These are phyloP conservation scores for Mycena metata DNA, from an alignment of 768 basidiomycete genomes.

Conservation along the genomic window DNA sequence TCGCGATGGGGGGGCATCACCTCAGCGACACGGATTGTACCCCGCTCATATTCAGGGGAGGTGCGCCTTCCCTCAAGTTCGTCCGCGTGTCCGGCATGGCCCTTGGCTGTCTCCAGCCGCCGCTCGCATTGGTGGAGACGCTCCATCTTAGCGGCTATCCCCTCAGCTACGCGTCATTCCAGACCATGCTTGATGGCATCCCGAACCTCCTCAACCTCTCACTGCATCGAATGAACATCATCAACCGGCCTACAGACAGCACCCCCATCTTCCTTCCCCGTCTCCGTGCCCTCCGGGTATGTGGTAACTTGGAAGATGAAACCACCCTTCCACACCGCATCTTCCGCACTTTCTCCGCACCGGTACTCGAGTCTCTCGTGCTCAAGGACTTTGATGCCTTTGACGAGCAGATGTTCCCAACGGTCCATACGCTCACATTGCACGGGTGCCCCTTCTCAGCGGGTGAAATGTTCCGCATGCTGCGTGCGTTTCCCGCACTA, in stretches of 20 bases:
- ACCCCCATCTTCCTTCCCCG: conserved; percentile 50
- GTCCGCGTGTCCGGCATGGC: conserved; percentile 59
- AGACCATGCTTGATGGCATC: conserved; percentile 49
- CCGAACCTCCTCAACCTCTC: conserved; percentile 58
- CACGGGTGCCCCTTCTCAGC: conserved; percentile 51
- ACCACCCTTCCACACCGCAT: conserved; percentile 43
- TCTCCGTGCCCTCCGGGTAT: conserved; percentile 58
- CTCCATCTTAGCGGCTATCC: conserved; percentile 61
- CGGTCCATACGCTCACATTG: conserved; percentile 51
- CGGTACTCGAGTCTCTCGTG: conserved; percentile 51
- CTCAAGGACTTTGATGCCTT: conserved; percentile 54
- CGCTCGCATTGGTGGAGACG: conserved; percentile 50
- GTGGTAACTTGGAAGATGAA: conserved; percentile 45
- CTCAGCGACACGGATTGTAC: conserved; percentile 48
- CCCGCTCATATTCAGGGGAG: conserved; percentile 49
- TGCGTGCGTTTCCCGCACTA: conserved; percentile 53
- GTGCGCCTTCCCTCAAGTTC: conserved; percentile 52
- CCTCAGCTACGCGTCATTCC: conserved; percentile 54
- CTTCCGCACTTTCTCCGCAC: conserved; percentile 53
- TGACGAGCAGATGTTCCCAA: conserved; percentile 48
- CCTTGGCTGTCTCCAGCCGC: conserved; percentile 56
- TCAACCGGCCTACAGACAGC: conserved; percentile 22
- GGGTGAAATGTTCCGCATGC: conserved; percentile 48
- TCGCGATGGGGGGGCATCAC: conserved; percentile 42
- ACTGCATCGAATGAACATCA: conserved; percentile 54